A percentile compares a stretch with the other conserved stretches of the same genome.
Evolutionary conservation across 2,329 filamentous ascomycete genomes (phyloP).

Genomic region (Talaromyces atroroseus): DNA sequence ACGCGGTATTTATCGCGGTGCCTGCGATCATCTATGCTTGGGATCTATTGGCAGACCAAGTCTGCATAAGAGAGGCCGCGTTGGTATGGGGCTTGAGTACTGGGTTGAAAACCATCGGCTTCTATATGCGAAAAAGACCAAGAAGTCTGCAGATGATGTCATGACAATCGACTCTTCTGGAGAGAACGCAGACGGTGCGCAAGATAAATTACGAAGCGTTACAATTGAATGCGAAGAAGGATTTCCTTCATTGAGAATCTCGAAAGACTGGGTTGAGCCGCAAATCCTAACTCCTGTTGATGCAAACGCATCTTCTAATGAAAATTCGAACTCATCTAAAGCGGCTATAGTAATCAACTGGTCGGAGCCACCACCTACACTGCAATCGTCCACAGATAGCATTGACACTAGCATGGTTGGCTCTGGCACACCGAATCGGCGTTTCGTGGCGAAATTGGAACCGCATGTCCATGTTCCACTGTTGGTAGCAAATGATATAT

Average conservation of each 20-base stretch:
- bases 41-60: slow-evolving; percentile 38
- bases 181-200: slow-evolving; percentile 16
- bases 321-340: neutral
- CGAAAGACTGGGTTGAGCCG: slow-evolving; percentile 39
- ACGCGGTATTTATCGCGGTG: slow-evolving; percentile 23
- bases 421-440: slow-evolving; percentile 36
- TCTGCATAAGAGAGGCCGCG: slow-evolving; percentile 34
- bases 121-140: slow-evolving; percentile 26
- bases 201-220: slow-evolving; percentile 29
- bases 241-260: slow-evolving; percentile 39
- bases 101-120: slow-evolving; percentile 36
- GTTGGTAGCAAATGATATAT: slow-evolving; percentile 37
- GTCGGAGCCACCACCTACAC: slow-evolving; percentile 34
- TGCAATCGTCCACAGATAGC: slow-evolving; percentile 27
- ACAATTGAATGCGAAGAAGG: slow-evolving; percentile 43
- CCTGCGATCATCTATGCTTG: slow-evolving; percentile 37
- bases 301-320: neutral
- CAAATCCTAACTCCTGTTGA: slow-evolving; percentile 26
- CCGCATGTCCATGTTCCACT: slow-evolving; percentile 40
- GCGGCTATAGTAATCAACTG: slow-evolving; percentile 30
- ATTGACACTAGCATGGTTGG: slow-evolving; percentile 34
- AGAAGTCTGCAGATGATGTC: slow-evolving; percentile 25
- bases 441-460: slow-evolving; percentile 40
- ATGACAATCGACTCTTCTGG: slow-evolving; percentile 23
- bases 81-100: slow-evolving; percentile 40